Conservation (phyloP, 2,329 filamentous ascomycete genomes). For the Trichoderma sp. region DNA sequence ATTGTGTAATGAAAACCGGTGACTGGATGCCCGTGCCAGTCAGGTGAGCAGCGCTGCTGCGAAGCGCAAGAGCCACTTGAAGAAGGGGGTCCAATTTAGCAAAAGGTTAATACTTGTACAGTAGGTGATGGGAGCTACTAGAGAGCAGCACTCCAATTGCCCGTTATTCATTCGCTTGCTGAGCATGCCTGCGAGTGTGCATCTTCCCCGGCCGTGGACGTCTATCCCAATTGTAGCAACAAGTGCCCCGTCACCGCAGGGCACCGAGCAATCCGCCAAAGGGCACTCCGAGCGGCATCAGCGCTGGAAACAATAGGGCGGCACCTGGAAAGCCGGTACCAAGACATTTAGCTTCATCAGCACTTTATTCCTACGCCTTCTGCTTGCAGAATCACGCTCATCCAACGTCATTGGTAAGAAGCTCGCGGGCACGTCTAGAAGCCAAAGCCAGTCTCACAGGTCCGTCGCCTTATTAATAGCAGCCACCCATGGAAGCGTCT, state of each 20-base stretch:
- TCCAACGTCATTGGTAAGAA: neutral
- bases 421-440: neutral
- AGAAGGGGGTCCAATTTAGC: neutral
- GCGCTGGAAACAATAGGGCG: neutral
- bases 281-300: neutral
- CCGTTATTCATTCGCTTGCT: neutral
- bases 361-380: neutral
- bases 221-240: slow-evolving; percentile 2
- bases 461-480: neutral
- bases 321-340: too few relatives aligned
- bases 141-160: neutral
- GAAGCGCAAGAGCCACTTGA: slow-evolving; percentile 21
- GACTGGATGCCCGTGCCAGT: slow-evolving; percentile 37
- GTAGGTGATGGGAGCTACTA: neutral
- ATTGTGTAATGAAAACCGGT: slow-evolving; percentile 55
- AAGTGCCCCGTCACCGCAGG: neutral
- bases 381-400: neutral
- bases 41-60: slow-evolving; percentile 26
- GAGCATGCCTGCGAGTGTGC: neutral
- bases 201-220: neutral
- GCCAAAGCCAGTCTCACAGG: neutral
- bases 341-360: neutral
- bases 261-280: neutral
- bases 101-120: neutral
- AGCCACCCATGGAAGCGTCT: neutral